Conservation (phyloP, 371 early-diverging fungal species). For the Mortierella sp. region DNA sequence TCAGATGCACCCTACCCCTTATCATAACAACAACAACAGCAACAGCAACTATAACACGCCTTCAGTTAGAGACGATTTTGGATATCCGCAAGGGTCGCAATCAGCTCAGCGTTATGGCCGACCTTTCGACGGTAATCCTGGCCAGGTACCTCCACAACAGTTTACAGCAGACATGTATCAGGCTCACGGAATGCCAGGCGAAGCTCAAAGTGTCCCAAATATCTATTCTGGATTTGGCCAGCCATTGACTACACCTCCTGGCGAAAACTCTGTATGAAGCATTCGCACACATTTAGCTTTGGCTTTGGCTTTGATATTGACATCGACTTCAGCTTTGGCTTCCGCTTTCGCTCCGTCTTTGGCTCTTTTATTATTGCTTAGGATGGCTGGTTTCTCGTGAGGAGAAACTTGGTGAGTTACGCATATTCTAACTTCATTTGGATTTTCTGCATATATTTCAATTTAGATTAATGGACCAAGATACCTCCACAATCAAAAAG, state of each 20-base stretch:
- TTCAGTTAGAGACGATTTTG: constrained; percentile 30
- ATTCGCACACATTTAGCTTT: not conserved
- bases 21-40: constrained; percentile 17
- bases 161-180: constrained; percentile 33
- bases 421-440: not conserved
- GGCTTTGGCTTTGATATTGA: not conserved
- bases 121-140: constrained; percentile 20
- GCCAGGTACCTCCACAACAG: constrained; percentile 13
- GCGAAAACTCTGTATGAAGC: constrained; percentile 33
- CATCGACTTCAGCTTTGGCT: constrained; percentile 1
- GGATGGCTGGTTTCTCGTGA: too few species aligned
- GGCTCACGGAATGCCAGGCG: constrained; percentile 12
- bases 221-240: constrained; percentile 26
- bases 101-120: constrained; percentile 21
- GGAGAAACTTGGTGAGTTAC: too few species aligned
- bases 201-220: constrained; percentile 14
- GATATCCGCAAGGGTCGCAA: constrained; percentile 22
- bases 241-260: constrained; percentile 16
- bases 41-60: constrained; percentile 24
- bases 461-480: constrained; percentile 22
- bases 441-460: not conserved
- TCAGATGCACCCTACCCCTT: constrained; percentile 27
- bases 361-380: not conserved
- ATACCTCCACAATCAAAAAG: constrained; percentile 28
- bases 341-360: not conserved